Base-by-base conservation (phyloP, 108 stramenopile genomes). In the Skeletonema menzelii region DNA sequence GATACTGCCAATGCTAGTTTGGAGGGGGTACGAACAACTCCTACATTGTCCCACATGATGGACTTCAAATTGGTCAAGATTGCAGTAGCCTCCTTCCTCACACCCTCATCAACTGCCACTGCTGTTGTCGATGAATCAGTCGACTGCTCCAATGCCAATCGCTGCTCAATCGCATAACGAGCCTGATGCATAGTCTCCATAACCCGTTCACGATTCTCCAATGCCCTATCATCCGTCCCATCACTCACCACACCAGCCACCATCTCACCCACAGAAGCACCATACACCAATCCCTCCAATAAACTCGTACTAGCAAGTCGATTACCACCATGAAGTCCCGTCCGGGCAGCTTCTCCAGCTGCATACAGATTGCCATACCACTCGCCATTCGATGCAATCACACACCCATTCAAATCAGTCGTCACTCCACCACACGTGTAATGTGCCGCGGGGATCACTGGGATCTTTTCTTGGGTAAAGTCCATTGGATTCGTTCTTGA, bases 301-400 rank as follows among this genome's bases (percentile, higher is more conserved):
- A 97, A 65, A 38, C 92, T 94, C n/a, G 97, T 97, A 31, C 90
- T 91, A 12, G 97, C 97, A 42, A 97, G 79, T 22, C 97, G 84
- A 76, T 97, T 97, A 8, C 95, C 97, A 15, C 97, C 97, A 69
- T 97, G 97, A 38, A 97, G 83, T 12, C 97, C 97, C 13, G 97
- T 97, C 46, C 97, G 66, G 4, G 97, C 96, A 10, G 94, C 95
- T 67, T 97, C 97, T 47, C 97, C 97, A 0, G 95, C 96, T 0
- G 92, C 93, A 62, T 87, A 96, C 42, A 97, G 66, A 55, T 84
- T 84, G 53, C 78, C 73, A 27, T 80, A 79, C 27, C 66, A 86
- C 24, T 47, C 31, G 4, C 73, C 37, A 8, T 22, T 26, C 26
- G 69, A 49, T 27, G 78, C 79, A 19, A 83, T 71, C 66, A 91